phyloP scores from a whole-genome alignment of 345 rosid species.

The Eucalyptus regnans region DNA sequence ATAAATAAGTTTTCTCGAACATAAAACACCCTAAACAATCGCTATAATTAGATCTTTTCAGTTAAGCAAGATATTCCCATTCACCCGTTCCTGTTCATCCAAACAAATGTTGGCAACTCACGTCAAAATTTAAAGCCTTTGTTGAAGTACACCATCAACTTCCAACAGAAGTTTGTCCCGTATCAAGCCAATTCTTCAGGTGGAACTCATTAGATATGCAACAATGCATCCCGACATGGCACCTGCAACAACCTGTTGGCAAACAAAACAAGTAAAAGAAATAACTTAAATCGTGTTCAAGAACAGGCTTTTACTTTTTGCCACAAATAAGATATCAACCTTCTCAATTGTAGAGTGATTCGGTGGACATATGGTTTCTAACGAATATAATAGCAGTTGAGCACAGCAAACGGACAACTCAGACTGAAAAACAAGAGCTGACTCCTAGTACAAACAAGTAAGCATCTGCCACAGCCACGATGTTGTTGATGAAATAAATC shows the following conservation, averaged over 20 bases:
- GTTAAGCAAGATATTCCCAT: not conserved
- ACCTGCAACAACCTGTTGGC: constrained; percentile 43
- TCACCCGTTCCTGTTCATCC: not conserved
- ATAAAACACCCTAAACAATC: not conserved
- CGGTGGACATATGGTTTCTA: not conserved
- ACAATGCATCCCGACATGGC: constrained; percentile 31
- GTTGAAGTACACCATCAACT: not conserved
- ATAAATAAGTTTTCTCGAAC: too few species aligned
- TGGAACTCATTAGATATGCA: constrained; percentile 25
- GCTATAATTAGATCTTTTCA: not conserved
- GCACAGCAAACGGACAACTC: not conserved
- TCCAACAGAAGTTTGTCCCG: not conserved
- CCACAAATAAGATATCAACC: not conserved
- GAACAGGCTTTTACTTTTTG: not conserved
- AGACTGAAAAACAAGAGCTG: not conserved
- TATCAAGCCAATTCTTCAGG: not conserved
- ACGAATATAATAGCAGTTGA: not conserved
- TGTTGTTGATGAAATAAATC: not conserved
- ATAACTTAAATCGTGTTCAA: not conserved
- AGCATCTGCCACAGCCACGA: not conserved
- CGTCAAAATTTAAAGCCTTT: not conserved
- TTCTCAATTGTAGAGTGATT: not conserved
- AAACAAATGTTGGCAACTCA: not conserved
- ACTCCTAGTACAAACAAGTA: not conserved
- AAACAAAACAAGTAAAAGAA: not conserved